Conservation (phyloP, 1,284 basidiomycete species). For the Leccinum solheimii region DNA sequence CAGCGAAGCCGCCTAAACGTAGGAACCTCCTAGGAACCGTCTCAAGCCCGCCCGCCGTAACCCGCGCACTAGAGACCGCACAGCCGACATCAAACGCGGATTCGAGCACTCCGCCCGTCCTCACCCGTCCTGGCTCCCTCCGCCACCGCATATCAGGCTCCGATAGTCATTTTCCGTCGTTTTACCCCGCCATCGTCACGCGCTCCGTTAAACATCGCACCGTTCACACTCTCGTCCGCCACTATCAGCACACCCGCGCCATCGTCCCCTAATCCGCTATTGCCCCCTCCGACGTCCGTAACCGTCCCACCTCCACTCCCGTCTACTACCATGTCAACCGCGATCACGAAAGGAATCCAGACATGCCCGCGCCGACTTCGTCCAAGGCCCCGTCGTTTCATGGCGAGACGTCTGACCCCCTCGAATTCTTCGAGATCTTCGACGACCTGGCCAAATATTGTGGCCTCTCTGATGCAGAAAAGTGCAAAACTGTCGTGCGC, state of each 20-base stretch:
- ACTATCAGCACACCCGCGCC: background rate
- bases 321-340: background rate
- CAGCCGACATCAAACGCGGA: background rate
- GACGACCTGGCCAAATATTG: background rate
- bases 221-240: background rate
- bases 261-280: background rate
- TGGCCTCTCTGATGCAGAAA: background rate
- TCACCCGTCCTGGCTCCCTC: background rate
- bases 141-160: background rate
- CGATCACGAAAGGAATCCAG: background rate
- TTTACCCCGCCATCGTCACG: background rate
- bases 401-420: constrained; percentile 4
- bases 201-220: background rate
- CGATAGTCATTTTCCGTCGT: background rate
- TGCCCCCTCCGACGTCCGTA: background rate
- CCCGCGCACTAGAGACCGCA: background rate
- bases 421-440: constrained; percentile 12
- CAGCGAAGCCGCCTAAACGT: background rate
- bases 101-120: background rate
- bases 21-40: background rate
- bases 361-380: constrained; percentile 3
- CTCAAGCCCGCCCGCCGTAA: background rate
- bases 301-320: background rate
- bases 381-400: constrained; percentile 6
- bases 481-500: constrained; percentile 8